Percentiles rank a stretch among this genome's conserved stretches.
phyloP scores from a whole-genome alignment of 1,139 yeast genomes.

The Zygosaccharomyces sapae region DNA sequence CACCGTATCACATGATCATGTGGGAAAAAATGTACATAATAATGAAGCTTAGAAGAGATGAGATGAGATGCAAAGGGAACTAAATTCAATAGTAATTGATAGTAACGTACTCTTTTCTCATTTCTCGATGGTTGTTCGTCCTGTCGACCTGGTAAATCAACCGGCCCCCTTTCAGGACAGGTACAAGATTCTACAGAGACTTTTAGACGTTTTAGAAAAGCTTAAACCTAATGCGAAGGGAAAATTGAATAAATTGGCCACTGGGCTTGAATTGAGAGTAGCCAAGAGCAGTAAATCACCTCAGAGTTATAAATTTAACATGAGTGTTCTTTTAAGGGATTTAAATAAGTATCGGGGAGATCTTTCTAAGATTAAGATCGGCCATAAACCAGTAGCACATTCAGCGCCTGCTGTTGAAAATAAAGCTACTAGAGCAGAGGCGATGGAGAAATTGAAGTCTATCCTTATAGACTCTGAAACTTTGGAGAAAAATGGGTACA shows the following conservation, averaged over 20 bases:
- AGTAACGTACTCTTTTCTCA: neutral
- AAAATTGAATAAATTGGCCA: constrained; percentile 23
- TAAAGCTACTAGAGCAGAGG: constrained; percentile 15
- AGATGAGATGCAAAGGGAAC: neutral
- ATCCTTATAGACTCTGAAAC: constrained; percentile 20
- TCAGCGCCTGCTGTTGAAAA: constrained; percentile 8
- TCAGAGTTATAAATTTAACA: constrained; percentile 34
- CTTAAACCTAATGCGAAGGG: constrained; percentile 19
- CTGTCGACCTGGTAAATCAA: constrained; percentile 30
- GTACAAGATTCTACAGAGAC: constrained; percentile 29
- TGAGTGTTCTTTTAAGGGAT: constrained; percentile 32
- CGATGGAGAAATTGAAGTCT: constrained; percentile 19
- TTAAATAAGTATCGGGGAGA: constrained; percentile 30
- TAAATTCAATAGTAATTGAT: neutral
- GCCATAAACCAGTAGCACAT: constrained; percentile 22
- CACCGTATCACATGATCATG: constrained; percentile 14
- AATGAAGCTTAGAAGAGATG: constrained; percentile 2
- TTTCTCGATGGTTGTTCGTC: constrained; percentile 20
- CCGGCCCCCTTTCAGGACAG: constrained; percentile 35
- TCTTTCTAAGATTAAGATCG: constrained; percentile 23
- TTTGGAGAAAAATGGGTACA: constrained; percentile 29
- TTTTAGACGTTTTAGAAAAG: constrained; percentile 24
- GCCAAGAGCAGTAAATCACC: constrained; percentile 28
- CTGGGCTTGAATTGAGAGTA: constrained; percentile 29
- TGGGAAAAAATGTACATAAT: neutral